Percentiles rank a stretch among this genome's conserved stretches.
phyloP scores from a whole-genome alignment of 345 rosid genomes.

The Triadica sebifera region DNA sequence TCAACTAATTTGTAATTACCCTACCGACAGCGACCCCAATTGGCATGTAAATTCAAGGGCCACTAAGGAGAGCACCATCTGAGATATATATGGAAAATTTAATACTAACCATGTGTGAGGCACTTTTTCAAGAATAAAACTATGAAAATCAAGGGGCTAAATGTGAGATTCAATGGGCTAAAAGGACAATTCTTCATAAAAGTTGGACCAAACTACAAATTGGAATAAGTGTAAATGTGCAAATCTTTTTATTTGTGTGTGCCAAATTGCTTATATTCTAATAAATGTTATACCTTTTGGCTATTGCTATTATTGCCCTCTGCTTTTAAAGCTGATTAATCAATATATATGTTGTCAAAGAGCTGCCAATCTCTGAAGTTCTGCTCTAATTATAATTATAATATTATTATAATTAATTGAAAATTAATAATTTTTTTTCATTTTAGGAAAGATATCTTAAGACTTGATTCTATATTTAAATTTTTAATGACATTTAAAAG shows the following conservation, averaged over 20 bases:
- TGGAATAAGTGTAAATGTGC: background rate
- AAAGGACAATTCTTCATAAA: too few relatives aligned
- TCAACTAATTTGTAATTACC: too few relatives aligned
- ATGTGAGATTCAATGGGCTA: too few relatives aligned
- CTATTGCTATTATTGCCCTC: background rate
- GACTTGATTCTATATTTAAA: background rate
- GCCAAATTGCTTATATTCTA: background rate
- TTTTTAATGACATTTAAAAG: background rate
- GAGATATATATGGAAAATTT: too few relatives aligned
- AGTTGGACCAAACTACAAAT: background rate
- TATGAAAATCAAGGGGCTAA: too few relatives aligned
- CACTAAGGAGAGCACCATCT: too few relatives aligned
- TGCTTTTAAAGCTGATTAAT: background rate
- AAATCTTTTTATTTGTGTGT: background rate
- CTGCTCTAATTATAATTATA: background rate
- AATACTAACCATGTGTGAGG: too few relatives aligned
- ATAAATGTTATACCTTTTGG: background rate
- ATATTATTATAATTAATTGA: background rate
- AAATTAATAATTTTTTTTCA: background rate
- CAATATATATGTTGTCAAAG: background rate
- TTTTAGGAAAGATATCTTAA: constrained; percentile 8
- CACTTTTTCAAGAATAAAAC: too few relatives aligned
- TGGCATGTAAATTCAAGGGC: too few relatives aligned
- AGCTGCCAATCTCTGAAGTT: background rate
- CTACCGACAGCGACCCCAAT: too few relatives aligned